These are phyloP conservation scores for Venturia nashicola DNA, from an alignment of 2,329 filamentous ascomycete genomes.

Conservation along the genomic window DNA sequence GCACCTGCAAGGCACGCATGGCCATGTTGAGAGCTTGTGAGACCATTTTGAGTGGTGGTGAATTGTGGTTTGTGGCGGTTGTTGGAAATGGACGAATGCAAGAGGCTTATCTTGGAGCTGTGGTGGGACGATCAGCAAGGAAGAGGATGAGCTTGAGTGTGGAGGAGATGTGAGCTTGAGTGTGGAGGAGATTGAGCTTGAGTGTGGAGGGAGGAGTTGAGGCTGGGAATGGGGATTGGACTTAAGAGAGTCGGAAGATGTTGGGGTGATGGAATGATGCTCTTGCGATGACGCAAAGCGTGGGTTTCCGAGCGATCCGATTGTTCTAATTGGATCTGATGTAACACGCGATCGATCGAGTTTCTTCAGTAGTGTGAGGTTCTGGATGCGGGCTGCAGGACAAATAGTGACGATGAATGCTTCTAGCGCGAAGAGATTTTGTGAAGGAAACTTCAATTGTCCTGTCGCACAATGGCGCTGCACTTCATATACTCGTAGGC, in stretches of 20 bases:
- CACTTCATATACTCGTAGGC: background rate
- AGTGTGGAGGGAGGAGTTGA: background rate
- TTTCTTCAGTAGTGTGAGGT: background rate
- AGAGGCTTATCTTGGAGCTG: background rate
- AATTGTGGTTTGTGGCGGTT: background rate
- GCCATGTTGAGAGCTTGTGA: conserved; percentile 23
- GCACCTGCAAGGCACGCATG: conserved; percentile 30
- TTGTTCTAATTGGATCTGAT: background rate
- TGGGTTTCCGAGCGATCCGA: background rate
- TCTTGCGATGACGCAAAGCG: background rate
- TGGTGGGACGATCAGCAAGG: background rate
- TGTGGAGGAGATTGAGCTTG: background rate
- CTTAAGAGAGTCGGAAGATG: background rate
- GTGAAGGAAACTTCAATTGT: background rate
- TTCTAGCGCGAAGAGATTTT: background rate
- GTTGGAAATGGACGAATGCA: background rate
- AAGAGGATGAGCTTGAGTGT: background rate
- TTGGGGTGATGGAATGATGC: background rate
- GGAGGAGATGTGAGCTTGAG: background rate
- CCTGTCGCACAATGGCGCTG: background rate
- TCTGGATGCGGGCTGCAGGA: background rate
- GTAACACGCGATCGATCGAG: background rate
- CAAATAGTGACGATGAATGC: background rate
- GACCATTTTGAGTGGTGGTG: background rate
- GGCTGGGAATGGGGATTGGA: background rate